Evolutionary conservation across 78 protist species (phyloP), one percentile per base, ranked within the genome.

Genomic region (Protostelium mycophagum): DNA sequence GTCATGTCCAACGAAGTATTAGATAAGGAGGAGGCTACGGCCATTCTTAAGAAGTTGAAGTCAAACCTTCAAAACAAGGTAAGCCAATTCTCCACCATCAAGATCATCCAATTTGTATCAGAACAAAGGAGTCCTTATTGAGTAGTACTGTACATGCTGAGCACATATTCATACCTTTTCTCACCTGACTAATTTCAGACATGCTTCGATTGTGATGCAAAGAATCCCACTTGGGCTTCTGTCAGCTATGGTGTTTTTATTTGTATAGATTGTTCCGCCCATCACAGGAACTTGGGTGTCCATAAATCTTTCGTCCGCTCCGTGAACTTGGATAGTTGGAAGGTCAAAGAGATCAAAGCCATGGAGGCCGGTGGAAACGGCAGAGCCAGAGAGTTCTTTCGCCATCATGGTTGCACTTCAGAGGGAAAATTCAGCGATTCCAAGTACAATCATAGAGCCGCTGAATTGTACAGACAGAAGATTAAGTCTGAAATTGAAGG

Each of bases 171-270:
- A n/a, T n/a, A n/a, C n/a, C n/a, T n/a, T n/a, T n/a, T n/a, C n/a
- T n/a, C n/a, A n/a, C n/a, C n/a, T n/a, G n/a, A n/a, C n/a, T n/a
- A 5, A 35, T 37, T 16, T 23, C 39, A 91, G 37, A 10, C 37
- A 28, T 96, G 97, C 89, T 94, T 95, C 51, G 98, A 97, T 87
- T 97, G 98, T 83, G 89, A 90, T 35, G 83, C 97, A 10, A 95
- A 95, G 87, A 91, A 91, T 83, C 98, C 98, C 51, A 91, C 92
- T 85, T 97, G 97, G 97, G 94, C 96, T 0, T 94, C 97, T 1
- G 94, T 95, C 34, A 90, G 93, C 1, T 95, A 91, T 87, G 98
- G 98, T 73, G 93, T 95, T 73, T 94, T 94, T 84, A 91, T 97
- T 83, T 97, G 98, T 89, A 37, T 93, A 83, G 96, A 95, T 38